Conservation (phyloP, 495 filamentous ascomycete genomes). For the Neurospora tetrasperma region DNA sequence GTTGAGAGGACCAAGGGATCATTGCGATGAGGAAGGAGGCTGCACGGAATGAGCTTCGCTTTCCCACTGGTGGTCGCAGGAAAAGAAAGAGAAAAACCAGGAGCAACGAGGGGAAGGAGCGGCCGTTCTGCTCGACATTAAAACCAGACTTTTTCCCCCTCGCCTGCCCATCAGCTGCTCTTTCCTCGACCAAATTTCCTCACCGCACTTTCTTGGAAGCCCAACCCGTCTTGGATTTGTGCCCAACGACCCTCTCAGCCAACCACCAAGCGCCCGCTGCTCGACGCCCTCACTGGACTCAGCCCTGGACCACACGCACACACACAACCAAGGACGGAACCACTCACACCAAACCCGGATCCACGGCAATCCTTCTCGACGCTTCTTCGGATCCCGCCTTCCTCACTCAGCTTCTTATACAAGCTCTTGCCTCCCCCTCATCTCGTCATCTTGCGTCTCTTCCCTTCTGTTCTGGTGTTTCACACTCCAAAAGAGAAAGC, state of each 20-base stretch:
- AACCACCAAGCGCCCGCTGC: neutral
- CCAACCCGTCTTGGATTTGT: constrained; percentile 35
- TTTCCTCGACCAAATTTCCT: constrained; percentile 22
- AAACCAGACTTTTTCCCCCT: constrained; percentile 35
- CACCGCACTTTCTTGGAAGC: constrained; percentile 27
- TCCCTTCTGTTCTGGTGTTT: neutral
- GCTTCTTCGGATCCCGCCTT: neutral
- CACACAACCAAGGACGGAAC: neutral
- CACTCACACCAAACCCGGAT: neutral
- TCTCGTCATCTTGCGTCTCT: neutral
- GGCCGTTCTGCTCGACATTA: constrained; percentile 24
- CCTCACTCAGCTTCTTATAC: neutral
- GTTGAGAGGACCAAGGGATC: constrained; percentile 2
- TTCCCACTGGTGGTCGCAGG: neutral
- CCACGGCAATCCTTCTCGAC: neutral
- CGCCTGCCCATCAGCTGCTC: constrained; percentile 38
- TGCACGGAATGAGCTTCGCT: neutral
- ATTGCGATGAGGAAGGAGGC: constrained; percentile 2
- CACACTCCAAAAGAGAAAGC: neutral
- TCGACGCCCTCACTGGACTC: neutral
- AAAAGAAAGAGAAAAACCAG: neutral
- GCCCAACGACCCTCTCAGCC: constrained; percentile 27
- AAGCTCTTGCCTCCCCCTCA: neutral
- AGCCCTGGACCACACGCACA: neutral
- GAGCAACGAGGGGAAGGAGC: constrained; percentile 4